Evolutionary conservation across 495 filamentous ascomycete genomes (phyloP).

Genomic region (Xylaria scruposa): DNA sequence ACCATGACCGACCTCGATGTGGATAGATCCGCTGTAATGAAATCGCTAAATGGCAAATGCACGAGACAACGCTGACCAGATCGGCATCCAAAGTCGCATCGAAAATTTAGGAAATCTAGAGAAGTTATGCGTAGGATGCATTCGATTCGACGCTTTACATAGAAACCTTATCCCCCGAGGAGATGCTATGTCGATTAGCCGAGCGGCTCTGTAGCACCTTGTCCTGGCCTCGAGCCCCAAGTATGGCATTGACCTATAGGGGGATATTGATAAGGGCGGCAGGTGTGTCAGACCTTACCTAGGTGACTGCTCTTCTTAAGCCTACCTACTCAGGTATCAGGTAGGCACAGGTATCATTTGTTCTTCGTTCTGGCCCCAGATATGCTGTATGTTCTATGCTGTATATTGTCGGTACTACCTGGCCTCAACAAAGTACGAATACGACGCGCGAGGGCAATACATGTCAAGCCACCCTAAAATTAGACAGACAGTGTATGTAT

Average conservation of each 20-base stretch:
- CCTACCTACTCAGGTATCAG: background rate
- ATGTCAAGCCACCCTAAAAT: conserved; percentile 12
- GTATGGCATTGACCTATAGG: background rate
- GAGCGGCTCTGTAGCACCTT: background rate
- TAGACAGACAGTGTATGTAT: background rate
- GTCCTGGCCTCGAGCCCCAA: background rate
- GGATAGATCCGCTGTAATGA: background rate
- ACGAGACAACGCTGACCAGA: background rate
- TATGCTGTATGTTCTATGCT: background rate
- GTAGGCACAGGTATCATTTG: background rate
- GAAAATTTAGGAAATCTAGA: background rate
- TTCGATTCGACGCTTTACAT: background rate
- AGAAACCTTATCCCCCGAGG: background rate
- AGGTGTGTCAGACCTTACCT: too few relatives aligned
- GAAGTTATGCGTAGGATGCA: background rate
- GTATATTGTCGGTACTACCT: too few relatives aligned
- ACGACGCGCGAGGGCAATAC: background rate
- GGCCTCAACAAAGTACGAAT: background rate
- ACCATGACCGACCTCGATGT: background rate
- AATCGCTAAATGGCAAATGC: background rate
- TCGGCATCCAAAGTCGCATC: background rate
- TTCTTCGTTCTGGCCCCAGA: background rate
- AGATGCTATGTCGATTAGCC: too few relatives aligned
- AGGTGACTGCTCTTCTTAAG: too few relatives aligned
- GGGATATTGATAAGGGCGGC: background rate